A percentile compares a stretch with the other conserved stretches of the same genome.
Conservation (phyloP, 331 rosid genomes). For the Pyrus hybrid region DNA sequence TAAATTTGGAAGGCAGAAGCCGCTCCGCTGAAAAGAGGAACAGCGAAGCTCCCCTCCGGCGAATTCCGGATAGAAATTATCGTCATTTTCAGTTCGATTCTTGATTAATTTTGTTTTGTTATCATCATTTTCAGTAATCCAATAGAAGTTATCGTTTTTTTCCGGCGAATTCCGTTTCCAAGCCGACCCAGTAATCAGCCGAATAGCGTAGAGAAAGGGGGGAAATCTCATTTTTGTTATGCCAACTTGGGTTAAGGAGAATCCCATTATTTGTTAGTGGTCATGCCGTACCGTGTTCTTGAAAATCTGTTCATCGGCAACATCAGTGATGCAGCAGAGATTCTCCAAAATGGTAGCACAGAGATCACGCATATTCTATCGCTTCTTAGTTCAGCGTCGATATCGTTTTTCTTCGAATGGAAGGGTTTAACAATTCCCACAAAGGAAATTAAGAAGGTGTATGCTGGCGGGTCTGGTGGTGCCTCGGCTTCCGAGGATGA, state of each 20-base stretch:
- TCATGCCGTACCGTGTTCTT: conserved; percentile 76
- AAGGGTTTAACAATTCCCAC: conserved; percentile 39
- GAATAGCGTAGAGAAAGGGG: not conserved
- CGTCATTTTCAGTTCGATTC: too few species aligned
- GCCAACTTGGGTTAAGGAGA: not conserved
- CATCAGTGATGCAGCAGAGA: conserved; percentile 63
- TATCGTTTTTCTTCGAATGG: conserved; percentile 82
- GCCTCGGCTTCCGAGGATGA: conserved; percentile 23
- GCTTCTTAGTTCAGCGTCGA: conserved; percentile 70
- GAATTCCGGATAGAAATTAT: too few species aligned
- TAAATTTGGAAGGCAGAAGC: too few species aligned
- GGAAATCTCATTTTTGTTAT: not conserved
- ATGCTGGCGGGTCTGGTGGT: conserved; percentile 30
- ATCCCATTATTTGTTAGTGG: not conserved
- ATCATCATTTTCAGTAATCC: too few species aligned
- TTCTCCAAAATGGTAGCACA: conserved; percentile 46
- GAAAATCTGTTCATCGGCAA: conserved; percentile 72
- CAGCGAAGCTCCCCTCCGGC: too few species aligned
- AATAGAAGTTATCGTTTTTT: too few species aligned
- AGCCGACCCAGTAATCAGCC: not conserved
- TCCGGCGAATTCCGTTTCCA: not conserved
- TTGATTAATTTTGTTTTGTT: too few species aligned
- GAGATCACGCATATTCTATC: conserved; percentile 68
- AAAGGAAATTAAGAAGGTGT: conserved; percentile 49
- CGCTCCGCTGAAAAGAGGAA: too few species aligned